phyloP scores from a whole-genome alignment of 768 basidiomycete species.

The Scleroderma bovista region DNA sequence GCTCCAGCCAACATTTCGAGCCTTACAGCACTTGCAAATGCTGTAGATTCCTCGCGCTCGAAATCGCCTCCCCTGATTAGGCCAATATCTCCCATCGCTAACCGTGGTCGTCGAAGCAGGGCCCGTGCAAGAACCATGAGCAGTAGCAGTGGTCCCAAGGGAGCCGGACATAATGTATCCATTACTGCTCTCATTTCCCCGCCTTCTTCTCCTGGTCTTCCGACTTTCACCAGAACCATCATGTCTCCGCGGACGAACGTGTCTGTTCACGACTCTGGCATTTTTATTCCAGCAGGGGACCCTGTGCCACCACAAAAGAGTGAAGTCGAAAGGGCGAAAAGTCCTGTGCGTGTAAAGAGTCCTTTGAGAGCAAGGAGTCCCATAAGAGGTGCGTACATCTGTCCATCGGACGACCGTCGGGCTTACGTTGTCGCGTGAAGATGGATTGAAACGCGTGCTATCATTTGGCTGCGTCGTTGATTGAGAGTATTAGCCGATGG shows the following conservation, averaged over 20 bases:
- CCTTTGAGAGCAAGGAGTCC: constrained; percentile 20
- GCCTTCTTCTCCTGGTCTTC: constrained; percentile 11
- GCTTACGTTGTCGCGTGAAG: constrained; percentile 9
- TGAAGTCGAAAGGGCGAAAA: not conserved
- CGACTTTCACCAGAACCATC: not conserved
- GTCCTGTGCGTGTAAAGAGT: constrained; percentile 18
- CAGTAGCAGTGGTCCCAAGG: not conserved
- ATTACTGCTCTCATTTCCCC: constrained; percentile 24
- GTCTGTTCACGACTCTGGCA: not conserved
- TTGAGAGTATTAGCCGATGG: not conserved
- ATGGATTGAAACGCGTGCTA: constrained; percentile 25
- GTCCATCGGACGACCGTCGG: no score
- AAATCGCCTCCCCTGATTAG: not conserved
- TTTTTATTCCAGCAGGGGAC: constrained; percentile 1
- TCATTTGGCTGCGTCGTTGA: constrained; percentile 13
- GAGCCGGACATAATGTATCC: constrained; percentile 4
- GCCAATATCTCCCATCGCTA: not conserved
- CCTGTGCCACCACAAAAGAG: not conserved
- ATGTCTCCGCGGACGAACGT: constrained; percentile 5
- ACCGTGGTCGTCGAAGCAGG: constrained; percentile 2
- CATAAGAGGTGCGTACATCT: not conserved
- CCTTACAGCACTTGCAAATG: constrained; percentile 7
- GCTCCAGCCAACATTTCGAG: not conserved
- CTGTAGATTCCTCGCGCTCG: constrained; percentile 3
- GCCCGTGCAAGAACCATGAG: constrained; percentile 3